These are phyloP conservation scores for Pythium aphanidermatum DNA, from an alignment of 352 stramenopile species.

Conservation along the genomic window DNA sequence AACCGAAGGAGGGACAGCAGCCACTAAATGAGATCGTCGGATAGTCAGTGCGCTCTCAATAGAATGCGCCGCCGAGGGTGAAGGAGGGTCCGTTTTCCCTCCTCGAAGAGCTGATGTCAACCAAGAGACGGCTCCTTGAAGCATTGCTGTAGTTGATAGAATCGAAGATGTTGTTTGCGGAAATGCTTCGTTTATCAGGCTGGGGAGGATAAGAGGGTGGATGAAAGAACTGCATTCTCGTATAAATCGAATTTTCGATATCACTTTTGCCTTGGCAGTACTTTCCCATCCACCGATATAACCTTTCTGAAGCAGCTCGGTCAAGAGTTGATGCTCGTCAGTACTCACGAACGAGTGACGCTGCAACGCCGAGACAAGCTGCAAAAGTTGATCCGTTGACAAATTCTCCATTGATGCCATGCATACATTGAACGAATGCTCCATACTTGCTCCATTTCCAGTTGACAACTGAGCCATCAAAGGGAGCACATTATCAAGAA, in stretches of 20 bases:
- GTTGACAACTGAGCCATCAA: constrained; percentile 41
- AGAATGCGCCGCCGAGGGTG: constrained; percentile 19
- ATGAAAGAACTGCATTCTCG: constrained; percentile 48
- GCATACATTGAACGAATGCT: constrained; percentile 57
- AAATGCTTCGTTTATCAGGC: constrained; percentile 25
- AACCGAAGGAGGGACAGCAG: constrained; percentile 14
- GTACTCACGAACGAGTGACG: constrained; percentile 73
- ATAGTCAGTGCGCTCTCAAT: constrained; percentile 23
- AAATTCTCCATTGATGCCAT: constrained; percentile 71
- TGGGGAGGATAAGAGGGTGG: constrained; percentile 22
- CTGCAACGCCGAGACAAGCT: constrained; percentile 45
- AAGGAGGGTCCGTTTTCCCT: constrained; percentile 14
- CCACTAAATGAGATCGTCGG: constrained; percentile 22
- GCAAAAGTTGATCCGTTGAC: constrained; percentile 57
- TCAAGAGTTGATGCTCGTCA: constrained; percentile 62
- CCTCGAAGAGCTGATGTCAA: constrained; percentile 21
- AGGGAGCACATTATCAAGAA: constrained; percentile 70
- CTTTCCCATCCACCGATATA: constrained; percentile 77
- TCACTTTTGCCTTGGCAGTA: constrained; percentile 55
- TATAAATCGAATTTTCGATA: constrained; percentile 67
- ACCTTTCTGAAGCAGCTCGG: constrained; percentile 72
- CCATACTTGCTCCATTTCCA: constrained; percentile 8
- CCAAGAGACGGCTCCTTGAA: constrained; percentile 29
- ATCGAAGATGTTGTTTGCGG: constrained; percentile 17
- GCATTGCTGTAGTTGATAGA: constrained; percentile 21